Evolutionary conservation across 129 eudicot genomes (phyloP), one percentile per base, ranked within the genome.

Genomic region (Arctium minus): DNA sequence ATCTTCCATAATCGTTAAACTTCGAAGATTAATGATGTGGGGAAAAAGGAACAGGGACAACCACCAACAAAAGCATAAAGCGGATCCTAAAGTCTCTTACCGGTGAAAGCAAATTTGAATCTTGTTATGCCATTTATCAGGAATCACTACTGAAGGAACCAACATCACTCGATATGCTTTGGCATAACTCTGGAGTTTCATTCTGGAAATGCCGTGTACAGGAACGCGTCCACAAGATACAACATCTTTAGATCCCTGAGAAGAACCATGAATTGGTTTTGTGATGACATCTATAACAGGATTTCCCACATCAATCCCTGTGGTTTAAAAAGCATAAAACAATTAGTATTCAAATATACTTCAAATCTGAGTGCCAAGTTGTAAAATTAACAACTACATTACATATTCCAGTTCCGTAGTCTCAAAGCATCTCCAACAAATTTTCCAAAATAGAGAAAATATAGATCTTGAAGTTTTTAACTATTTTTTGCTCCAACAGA

Each of bases 41-140:
- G 38, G 31, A 75, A 83, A 37, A 48, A 8, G 6, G 2, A 60
- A 17, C 69, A 50, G 6, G 72, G 42, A 4, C 48, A 46, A 15
- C 13, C 22, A 22, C 38, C 22, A 31, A 44, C 13, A 44, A 44
- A 10, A 44, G 0, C 50, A 44, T 44, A 44, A 44, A 44, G n/a
- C 1, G 32, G 5, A 50, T 37, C 37, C 2, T 5, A 2, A 64
- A 75, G 35, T 15, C 18, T 50, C 8, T 35, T 40, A 81, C 90
- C 84, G 74, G 71, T 92, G 98, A 75, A 87, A 88, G 85, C 97
- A 95, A 42, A 95, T 89, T 79, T 88, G 92, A 79, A 95, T 88
- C 78, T 84, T 92, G 79, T 60, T 86, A 68, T 91, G 89, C 75
- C 85, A 86, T 85, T 48, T 92, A 73, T 92, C 94, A 4, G 92